These are phyloP conservation scores for Globisporangium okanoganense DNA, from an alignment of 352 stramenopile species.

Conservation along the genomic window DNA sequence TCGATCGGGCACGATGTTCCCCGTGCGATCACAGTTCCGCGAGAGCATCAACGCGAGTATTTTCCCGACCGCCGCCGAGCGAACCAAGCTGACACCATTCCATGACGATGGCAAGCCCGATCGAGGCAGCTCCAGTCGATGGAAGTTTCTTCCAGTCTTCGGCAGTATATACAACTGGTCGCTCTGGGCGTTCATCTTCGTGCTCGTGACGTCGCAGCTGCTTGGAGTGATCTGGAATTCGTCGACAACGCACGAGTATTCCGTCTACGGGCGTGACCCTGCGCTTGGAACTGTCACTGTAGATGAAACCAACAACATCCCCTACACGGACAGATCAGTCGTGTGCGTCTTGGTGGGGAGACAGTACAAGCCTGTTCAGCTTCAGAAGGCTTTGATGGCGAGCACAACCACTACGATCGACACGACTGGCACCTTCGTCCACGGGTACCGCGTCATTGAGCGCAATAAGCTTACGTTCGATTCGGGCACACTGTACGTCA, in stretches of 20 bases:
- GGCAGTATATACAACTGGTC: slow-evolving; percentile 14
- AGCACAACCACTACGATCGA: slow-evolving; percentile 12
- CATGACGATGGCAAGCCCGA: neutral
- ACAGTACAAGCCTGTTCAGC: slow-evolving; percentile 16
- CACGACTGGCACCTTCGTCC: slow-evolving; percentile 4
- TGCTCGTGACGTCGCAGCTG: slow-evolving; percentile 12
- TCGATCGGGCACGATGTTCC: neutral
- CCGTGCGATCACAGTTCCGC: neutral
- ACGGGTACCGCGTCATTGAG: slow-evolving; percentile 14
- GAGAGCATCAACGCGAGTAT: slow-evolving; percentile 2
- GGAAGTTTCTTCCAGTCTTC: neutral
- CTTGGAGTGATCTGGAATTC: slow-evolving; percentile 18
- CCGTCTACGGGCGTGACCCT: neutral
- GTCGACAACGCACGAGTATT: neutral
- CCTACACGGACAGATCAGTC: slow-evolving; percentile 12
- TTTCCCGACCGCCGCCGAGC: neutral
- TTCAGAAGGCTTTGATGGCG: neutral
- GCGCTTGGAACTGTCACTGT: neutral
- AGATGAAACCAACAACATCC: slow-evolving; percentile 4
- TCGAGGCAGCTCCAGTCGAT: neutral
- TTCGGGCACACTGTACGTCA: slow-evolving; percentile 2
- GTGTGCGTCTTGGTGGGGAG: slow-evolving; percentile 10
- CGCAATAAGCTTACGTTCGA: slow-evolving; percentile 9
- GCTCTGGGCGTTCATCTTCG: slow-evolving; percentile 14
- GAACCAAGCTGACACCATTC: neutral